Conservation (phyloP, 2,329 filamentous ascomycete species). For the Aspergillus tubingensis region DNA sequence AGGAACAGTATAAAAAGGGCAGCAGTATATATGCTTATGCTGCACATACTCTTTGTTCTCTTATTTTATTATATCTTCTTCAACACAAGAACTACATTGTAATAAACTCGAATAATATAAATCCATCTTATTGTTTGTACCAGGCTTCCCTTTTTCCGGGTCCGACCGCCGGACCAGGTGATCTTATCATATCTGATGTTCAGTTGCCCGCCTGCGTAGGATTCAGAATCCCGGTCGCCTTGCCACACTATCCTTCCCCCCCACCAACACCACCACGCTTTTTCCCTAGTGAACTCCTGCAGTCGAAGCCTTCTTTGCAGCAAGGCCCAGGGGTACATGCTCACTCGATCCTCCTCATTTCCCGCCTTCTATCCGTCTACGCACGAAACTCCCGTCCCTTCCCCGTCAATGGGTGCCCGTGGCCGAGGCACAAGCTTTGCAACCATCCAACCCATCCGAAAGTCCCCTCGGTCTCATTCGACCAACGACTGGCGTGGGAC, state of each 20-base stretch:
- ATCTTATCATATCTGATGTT: conserved; percentile 32
- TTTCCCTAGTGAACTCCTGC: conserved; percentile 9
- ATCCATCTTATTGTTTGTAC: too few relatives aligned
- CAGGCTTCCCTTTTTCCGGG: background rate
- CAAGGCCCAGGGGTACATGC: conserved; percentile 7
- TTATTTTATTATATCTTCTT: background rate
- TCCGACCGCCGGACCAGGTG: conserved; percentile 19
- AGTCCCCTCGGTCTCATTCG: conserved; percentile 5
- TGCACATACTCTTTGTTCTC: background rate
- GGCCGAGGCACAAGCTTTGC: conserved; percentile 12
- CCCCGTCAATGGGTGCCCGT: conserved; percentile 10
- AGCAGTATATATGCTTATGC: background rate
- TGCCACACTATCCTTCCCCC: conserved; percentile 14
- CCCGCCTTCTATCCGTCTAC: background rate
- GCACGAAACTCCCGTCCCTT: background rate
- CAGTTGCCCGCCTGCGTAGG: conserved; percentile 12
- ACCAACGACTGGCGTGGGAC: conserved; percentile 12
- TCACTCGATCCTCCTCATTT: background rate
- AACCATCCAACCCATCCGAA: conserved; percentile 12
- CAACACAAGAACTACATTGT: background rate
- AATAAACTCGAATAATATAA: too few relatives aligned
- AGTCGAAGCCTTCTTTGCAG: conserved; percentile 12
- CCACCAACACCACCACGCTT: conserved; percentile 12
- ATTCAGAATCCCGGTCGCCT: conserved; percentile 10
- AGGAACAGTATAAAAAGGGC: background rate